A percentile compares a stretch with the other conserved stretches of the same genome.
These are phyloP conservation scores for Stagonosporopsis tanaceti DNA, from an alignment of 2,329 filamentous ascomycete species.

Conservation along the genomic window DNA sequence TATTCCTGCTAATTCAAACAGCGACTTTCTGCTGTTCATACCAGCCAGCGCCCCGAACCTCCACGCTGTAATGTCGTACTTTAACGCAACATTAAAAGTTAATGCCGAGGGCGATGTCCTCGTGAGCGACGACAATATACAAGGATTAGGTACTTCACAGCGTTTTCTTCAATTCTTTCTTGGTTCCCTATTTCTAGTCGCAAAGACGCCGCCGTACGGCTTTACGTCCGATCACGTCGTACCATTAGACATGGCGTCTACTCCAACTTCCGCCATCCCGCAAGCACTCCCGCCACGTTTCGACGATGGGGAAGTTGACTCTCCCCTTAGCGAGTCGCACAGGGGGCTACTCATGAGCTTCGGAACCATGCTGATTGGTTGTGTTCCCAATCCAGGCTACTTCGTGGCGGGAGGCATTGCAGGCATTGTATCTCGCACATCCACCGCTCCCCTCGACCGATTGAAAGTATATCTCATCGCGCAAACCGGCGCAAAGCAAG, in stretches of 20 bases:
- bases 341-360: conserved; percentile 43
- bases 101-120: conserved; percentile 94
- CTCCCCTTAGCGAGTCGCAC: conserved; percentile 40
- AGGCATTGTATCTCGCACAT: conserved; percentile 92
- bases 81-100: conserved; percentile 85
- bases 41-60: conserved; percentile 74
- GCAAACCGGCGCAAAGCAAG: conserved; percentile 72
- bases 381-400: conserved; percentile 89
- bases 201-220: conserved; percentile 56
- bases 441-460: conserved; percentile 94
- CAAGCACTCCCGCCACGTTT: conserved; percentile 49
- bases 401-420: conserved; percentile 95
- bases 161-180: conserved; percentile 76
- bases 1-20: conserved; percentile 27
- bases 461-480: conserved; percentile 98
- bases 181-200: conserved; percentile 76
- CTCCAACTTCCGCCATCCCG: conserved; percentile 34
- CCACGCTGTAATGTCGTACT: conserved; percentile 86
- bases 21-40: conserved; percentile 94
- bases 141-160: conserved; percentile 88
- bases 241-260: conserved; percentile 38
- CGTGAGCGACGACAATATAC: conserved; percentile 87
- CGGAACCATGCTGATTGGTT: conserved; percentile 62
- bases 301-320: conserved; percentile 34
- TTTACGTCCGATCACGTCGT: conserved; percentile 35